phyloP scores from a whole-genome alignment of 2,329 filamentous ascomycete species.

The Ilyonectria sp. region DNA sequence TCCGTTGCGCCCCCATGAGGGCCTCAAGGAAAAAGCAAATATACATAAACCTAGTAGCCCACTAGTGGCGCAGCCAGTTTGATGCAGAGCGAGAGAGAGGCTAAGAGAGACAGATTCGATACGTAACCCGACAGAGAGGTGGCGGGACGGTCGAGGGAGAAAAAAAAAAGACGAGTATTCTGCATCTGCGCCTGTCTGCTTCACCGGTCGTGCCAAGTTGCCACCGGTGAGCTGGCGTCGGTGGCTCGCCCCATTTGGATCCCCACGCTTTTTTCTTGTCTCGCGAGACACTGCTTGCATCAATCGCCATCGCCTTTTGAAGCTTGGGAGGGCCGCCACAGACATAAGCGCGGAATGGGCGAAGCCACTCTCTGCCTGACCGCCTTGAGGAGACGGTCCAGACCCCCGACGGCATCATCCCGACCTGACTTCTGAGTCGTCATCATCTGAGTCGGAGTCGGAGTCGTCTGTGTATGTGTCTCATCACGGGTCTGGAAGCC shows the following conservation, averaged over 20 bases:
- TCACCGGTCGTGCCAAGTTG: conserved; percentile 19
- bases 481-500: conserved; percentile 5
- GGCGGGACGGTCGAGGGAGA: background rate
- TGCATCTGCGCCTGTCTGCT: conserved; percentile 1
- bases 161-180: background rate
- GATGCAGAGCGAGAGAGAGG: background rate
- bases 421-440: background rate
- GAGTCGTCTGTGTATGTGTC: background rate
- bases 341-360: conserved; percentile 16
- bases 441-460: background rate
- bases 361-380: background rate
- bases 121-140: background rate
- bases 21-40: background rate
- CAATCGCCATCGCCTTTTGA: conserved; percentile 6
- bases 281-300: conserved; percentile 41
- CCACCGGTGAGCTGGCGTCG: conserved; percentile 20
- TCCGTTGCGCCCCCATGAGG: background rate
- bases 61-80: background rate
- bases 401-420: background rate
- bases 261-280: conserved; percentile 18
- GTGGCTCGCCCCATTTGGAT: background rate
- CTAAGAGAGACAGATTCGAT: background rate
- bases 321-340: conserved; percentile 1
- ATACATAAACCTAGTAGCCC: background rate
- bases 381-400: background rate